Evolutionary conservation across 2,329 filamentous ascomycete genomes (phyloP), one percentile per base, ranked within the genome.

Genomic region (Fusarium tuaranense): DNA sequence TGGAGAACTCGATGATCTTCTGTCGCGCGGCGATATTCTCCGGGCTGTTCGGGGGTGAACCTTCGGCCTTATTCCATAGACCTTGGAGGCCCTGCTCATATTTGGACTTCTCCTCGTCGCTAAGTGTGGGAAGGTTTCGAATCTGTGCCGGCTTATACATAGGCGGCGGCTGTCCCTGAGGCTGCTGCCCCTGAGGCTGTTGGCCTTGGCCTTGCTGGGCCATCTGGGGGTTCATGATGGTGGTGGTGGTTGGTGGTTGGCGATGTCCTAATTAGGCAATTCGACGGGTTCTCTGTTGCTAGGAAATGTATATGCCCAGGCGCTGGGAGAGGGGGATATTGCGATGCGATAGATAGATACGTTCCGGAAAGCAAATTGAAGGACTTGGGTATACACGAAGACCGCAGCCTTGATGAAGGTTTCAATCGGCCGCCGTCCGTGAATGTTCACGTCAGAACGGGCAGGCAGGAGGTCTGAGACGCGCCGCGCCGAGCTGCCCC

Each of bases 1-100:
- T 86, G 0, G 90, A 90, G 78, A 92, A 92, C 10, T 92, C 89
- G 8, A 83, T 80, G 25, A 92, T 88, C 81, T 91, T 92, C 46
- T 86, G 85, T 72, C 86, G 87, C 0, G 90, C 90, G 0, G 84
- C 82, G 27, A 84, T 80, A 55, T 91, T 86, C 25, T 88, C 85
- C 1, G 78, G 76, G 5, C 88, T 88, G 25, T 88, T 87, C 2
- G 85, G 83, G 0, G 86, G 80, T 1, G 84, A 81, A 22, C 84
- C 86, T 68, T 88, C 86, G 55, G 88, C 86, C 46, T 88, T 84
- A 25, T 82, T 84, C 87, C 89, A 92, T 0, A 92, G 82, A 2
- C 82, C 78, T 12, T 85, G 83, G 1, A 92, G 82, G 1, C 90
- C 90, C 3, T 84, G 81, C 74, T 92, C 89, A 74, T 92, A 92